These are phyloP conservation scores for Ophiocordyceps camponoti-saundersi DNA, from an alignment of 2,329 filamentous ascomycete genomes.

Conservation along the genomic window DNA sequence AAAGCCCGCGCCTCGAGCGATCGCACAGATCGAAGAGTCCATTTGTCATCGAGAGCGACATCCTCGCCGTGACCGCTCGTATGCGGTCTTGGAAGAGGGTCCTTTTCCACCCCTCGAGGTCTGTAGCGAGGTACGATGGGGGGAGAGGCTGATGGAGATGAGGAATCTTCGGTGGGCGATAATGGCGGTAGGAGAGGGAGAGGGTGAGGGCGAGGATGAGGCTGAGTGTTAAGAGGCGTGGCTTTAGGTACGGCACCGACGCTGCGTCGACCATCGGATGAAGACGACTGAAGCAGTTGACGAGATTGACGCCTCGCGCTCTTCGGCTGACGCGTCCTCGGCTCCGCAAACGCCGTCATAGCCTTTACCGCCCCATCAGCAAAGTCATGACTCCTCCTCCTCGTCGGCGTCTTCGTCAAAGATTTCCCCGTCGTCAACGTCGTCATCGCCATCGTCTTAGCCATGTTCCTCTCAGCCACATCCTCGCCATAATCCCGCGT, in stretches of 20 bases:
- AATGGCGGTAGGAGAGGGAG: too few species aligned
- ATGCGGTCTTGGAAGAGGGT: neutral
- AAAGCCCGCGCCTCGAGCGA: neutral
- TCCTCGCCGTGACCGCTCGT: neutral
- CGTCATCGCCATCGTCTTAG: neutral
- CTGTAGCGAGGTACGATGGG: neutral
- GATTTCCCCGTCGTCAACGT: constrained; percentile 5
- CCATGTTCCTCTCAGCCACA: constrained; percentile 39
- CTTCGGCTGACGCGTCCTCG: neutral
- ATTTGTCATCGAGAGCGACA: neutral
- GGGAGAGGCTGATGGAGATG: neutral
- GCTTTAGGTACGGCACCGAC: too few species aligned
- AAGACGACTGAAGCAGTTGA: too few species aligned
- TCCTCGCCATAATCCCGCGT: constrained; percentile 39
- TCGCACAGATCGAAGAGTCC: neutral
- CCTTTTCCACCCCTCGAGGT: neutral
- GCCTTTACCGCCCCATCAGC: constrained; percentile 8
- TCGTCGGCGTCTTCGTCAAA: constrained; percentile 7
- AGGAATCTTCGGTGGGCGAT: too few species aligned
- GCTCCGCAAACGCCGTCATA: neutral
- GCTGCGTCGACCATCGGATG: too few species aligned
- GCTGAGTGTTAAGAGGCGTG: too few species aligned
- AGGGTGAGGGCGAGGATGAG: too few species aligned
- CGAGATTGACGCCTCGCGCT: too few species aligned
- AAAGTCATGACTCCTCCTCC: too few species aligned